Percentiles rank a stretch among this genome's conserved stretches.
These are phyloP conservation scores for Cucumis melo DNA, from an alignment of 306 rosid species.

Conservation along the genomic window DNA sequence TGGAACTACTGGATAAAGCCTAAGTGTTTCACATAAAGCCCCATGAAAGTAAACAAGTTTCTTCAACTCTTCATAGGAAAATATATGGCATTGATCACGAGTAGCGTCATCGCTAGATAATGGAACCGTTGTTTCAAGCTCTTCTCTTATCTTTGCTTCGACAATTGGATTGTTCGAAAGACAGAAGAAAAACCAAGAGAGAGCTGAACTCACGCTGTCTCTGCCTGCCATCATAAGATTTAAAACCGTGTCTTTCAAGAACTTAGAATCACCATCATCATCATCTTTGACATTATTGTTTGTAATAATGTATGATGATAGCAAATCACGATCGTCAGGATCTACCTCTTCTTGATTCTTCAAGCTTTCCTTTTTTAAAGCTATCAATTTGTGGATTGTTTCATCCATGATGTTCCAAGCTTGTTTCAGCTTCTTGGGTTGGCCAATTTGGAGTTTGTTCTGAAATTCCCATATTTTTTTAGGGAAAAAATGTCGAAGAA, in stretches of 20 bases:
- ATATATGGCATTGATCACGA: neutral
- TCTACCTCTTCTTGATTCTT: neutral
- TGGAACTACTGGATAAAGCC: slow-evolving; percentile 42
- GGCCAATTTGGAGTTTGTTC: slow-evolving; percentile 3
- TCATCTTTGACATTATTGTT: neutral
- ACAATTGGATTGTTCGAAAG: slow-evolving; percentile 9
- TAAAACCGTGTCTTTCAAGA: slow-evolving; percentile 5
- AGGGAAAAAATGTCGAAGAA: slow-evolving; percentile 15
- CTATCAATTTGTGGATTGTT: neutral
- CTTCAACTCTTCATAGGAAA: slow-evolving; percentile 8
- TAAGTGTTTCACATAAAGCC: slow-evolving; percentile 30
- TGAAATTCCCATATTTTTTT: slow-evolving; percentile 5
- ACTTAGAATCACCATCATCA: slow-evolving; percentile 5
- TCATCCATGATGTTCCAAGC: slow-evolving; percentile 5
- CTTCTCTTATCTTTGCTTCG: slow-evolving; percentile 13
- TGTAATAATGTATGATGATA: slow-evolving; percentile 3
- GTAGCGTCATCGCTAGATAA: neutral
- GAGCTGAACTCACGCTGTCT: slow-evolving; percentile 6
- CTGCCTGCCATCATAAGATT: slow-evolving; percentile 8
- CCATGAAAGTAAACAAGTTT: slow-evolving; percentile 38
- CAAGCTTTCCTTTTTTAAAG: neutral
- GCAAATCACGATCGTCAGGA: neutral
- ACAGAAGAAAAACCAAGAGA: slow-evolving; percentile 21
- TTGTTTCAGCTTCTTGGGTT: neutral
- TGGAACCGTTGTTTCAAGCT: neutral